Conservation (phyloP, 2,329 filamentous ascomycete genomes). For the Fusarium domesticum region DNA sequence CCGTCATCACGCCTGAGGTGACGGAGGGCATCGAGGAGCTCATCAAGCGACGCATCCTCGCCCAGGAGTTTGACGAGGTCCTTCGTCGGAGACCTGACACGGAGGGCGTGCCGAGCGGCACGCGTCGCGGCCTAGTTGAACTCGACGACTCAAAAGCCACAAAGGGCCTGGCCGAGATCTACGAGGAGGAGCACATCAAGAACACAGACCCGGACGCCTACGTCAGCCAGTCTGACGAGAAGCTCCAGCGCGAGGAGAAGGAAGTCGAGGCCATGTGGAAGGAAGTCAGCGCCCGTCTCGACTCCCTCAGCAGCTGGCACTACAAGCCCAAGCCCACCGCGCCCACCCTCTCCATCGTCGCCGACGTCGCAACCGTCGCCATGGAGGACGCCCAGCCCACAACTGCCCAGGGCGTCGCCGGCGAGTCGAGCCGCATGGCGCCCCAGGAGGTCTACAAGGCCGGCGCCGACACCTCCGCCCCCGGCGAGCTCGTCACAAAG, state of each 20-base stretch:
- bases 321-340: slow-evolving; percentile 87
- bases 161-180: slow-evolving; percentile 85
- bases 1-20: slow-evolving; percentile 87
- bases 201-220: slow-evolving; percentile 73
- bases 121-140: slow-evolving; percentile 71
- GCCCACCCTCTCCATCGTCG: slow-evolving; percentile 78
- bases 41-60: slow-evolving; percentile 88
- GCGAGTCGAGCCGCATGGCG: slow-evolving; percentile 72
- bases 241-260: slow-evolving; percentile 74
- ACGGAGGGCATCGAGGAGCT: slow-evolving; percentile 89
- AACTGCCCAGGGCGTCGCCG: slow-evolving; percentile 69
- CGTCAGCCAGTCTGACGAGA: slow-evolving; percentile 78
- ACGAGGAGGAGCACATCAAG: slow-evolving; percentile 88
- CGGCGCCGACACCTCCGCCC: slow-evolving; percentile 57
- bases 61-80: slow-evolving; percentile 89
- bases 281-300: slow-evolving; percentile 74
- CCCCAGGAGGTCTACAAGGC: slow-evolving; percentile 92
- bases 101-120: slow-evolving; percentile 56
- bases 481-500: slow-evolving; percentile 73
- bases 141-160: slow-evolving; percentile 85
- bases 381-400: slow-evolving; percentile 96
- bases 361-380: slow-evolving; percentile 83
- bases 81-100: slow-evolving; percentile 76
- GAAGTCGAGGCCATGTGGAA: slow-evolving; percentile 84
- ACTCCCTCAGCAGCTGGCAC: slow-evolving; percentile 88